These are phyloP conservation scores for Saturnispora galanensis DNA, from an alignment of 805 yeast species.

Conservation along the genomic window DNA sequence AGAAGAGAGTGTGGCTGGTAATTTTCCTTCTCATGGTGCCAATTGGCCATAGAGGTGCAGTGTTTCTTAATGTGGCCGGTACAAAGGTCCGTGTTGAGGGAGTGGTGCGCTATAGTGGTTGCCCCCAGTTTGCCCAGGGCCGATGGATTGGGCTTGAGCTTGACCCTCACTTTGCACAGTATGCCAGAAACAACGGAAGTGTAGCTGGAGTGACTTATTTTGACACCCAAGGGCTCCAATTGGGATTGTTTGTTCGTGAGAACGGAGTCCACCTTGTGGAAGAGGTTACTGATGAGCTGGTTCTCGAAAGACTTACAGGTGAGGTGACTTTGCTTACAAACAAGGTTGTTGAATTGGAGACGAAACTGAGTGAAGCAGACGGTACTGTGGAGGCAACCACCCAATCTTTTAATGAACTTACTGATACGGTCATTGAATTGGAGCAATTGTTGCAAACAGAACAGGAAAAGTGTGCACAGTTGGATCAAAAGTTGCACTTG, in stretches of 20 bases:
- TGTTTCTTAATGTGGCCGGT: not conserved
- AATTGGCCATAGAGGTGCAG: not conserved
- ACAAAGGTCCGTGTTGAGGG: slow-evolving; percentile 26
- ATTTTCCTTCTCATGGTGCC: not conserved
- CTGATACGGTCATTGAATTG: slow-evolving; percentile 27
- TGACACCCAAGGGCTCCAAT: slow-evolving; percentile 21
- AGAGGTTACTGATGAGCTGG: not conserved
- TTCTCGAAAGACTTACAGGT: no score
- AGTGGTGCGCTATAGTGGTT: slow-evolving; percentile 39
- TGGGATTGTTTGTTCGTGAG: slow-evolving; percentile 42
- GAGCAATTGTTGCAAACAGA: slow-evolving; percentile 8
- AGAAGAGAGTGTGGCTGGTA: not conserved
- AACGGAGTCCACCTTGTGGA: not conserved
- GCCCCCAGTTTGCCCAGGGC: slow-evolving; percentile 51
- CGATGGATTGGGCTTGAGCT: slow-evolving; percentile 45
- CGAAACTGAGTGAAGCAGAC: slow-evolving; percentile 32
- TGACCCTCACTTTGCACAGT: slow-evolving; percentile 18
- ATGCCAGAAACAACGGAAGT: slow-evolving; percentile 42
- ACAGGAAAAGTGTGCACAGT: not conserved
- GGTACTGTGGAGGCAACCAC: slow-evolving; percentile 13
- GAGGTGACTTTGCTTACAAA: no score
- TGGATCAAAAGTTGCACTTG: slow-evolving; percentile 1
- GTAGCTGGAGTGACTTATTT: slow-evolving; percentile 37
- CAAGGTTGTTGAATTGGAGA: no score
- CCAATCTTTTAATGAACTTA: not conserved